Evolutionary conservation across 1,139 yeast species (phyloP), one percentile per base, ranked within the genome.

Genomic region (Lodderomyces parapsilosis): DNA sequence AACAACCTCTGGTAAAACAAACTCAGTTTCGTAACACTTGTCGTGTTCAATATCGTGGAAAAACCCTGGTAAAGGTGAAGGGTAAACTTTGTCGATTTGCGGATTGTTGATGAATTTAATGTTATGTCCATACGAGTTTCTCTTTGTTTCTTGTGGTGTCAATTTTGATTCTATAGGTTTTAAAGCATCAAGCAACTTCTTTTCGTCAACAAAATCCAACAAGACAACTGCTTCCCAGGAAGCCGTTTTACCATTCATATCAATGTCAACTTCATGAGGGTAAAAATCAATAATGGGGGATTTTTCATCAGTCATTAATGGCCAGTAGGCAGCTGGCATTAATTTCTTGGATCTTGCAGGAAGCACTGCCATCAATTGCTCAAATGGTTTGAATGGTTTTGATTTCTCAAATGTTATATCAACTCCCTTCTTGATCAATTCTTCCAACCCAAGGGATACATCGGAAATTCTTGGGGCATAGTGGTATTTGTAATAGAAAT

Each of bases 171-270:
- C 86, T 36, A 72, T 63, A 1, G 95, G 86, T 39, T 68, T 73
- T 74, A 94, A 79, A 0, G 93, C 91, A 2, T 74, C 80, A 41
- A 86, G 68, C 47, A 93, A 74, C 49, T 93, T 76, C 28, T 78
- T 67, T 57, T 86, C 91, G 53, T 94, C 98, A 42, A 93, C 97
- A 72, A 94, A 94, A 10, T 95, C 86, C 49, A 93, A 78, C 58
- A 89, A 79, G n/a, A 93, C 96, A 44, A 93, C 97, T 7, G 98
- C 98, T 67, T 93, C 99, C 99, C 99, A 93, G 40, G 88, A 84
- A 6, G 95, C 96, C 43, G 91, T 87, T 62, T 93, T 94, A 41
- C 98, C 99, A 59, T 93, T 94, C 78, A 83, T 74, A 66, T 94
- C 99, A 39, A 89, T 76, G 44, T 83, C 91, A 49, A 93, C 96